phyloP scores from a whole-genome alignment of 2,329 filamentous ascomycete genomes.

The Verticillium zaregamsianum region DNA sequence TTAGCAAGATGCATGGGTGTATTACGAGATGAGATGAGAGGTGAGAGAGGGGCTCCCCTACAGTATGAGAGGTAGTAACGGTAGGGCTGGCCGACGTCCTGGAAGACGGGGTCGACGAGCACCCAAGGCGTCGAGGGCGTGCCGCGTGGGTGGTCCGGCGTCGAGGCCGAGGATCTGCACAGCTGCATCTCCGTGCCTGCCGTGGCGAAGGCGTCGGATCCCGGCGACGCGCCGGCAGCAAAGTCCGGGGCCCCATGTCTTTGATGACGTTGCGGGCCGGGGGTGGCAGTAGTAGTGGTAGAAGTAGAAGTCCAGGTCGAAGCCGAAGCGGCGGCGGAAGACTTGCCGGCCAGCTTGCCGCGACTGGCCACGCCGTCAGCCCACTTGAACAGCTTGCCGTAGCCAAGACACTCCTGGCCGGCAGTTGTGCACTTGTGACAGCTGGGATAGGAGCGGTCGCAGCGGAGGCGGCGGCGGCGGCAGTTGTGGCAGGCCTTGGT shows the following conservation, averaged over 20 bases:
- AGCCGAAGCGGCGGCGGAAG: constrained; percentile 24
- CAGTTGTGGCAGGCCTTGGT: constrained; percentile 45
- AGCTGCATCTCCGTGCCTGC: constrained; percentile 19
- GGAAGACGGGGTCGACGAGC: constrained; percentile 38
- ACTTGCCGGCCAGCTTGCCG: constrained; percentile 36
- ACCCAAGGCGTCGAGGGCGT: constrained; percentile 28
- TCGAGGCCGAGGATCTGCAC: neutral
- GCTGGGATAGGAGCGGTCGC: constrained; percentile 45
- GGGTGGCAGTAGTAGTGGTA: neutral
- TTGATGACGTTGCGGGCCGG: neutral
- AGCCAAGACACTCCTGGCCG: constrained; percentile 48
- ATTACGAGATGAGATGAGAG: constrained; percentile 5
- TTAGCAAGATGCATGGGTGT: neutral
- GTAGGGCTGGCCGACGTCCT: constrained; percentile 49
- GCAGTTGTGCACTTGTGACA: constrained; percentile 47
- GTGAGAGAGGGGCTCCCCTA: constrained; percentile 17
- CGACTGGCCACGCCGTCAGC: constrained; percentile 41
- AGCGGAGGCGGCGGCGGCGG: constrained; percentile 47
- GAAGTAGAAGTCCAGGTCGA: neutral
- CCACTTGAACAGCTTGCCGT: constrained; percentile 50
- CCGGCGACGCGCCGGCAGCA: neutral
- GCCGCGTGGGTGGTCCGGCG: neutral
- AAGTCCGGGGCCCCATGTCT: neutral
- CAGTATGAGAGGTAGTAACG: constrained; percentile 38
- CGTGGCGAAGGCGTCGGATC: neutral